Evolutionary conservation across 75 land plant species (phyloP).

Genomic region (Pinus taeda): DNA sequence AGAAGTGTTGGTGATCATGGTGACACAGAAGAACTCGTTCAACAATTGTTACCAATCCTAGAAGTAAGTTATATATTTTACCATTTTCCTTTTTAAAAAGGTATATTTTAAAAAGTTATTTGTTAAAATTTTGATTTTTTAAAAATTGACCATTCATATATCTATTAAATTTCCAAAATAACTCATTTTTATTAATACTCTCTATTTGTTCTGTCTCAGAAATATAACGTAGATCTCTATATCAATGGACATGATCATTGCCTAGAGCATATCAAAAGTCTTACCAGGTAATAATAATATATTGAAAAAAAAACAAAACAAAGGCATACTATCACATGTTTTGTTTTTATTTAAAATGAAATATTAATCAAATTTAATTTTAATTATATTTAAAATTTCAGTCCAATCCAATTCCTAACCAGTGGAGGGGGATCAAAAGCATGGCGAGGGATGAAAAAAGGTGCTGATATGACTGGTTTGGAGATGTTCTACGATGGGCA

Average conservation of each 20-base stretch:
- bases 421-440: constrained; percentile 31
- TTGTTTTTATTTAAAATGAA: too few relatives aligned
- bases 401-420: constrained; percentile 17
- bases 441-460: constrained; percentile 13
- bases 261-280: constrained; percentile 73
- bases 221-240: constrained; percentile 58
- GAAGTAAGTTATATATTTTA: constrained; percentile 27
- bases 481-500: constrained; percentile 30
- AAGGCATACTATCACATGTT: too few relatives aligned
- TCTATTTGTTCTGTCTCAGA: too few relatives aligned
- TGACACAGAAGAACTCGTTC: constrained; percentile 55
- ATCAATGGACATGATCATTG: constrained; percentile 98
- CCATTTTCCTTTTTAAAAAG: too few relatives aligned
- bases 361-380: too few relatives aligned
- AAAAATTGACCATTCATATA: too few relatives aligned
- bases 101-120: too few relatives aligned
- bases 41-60: constrained; percentile 69
- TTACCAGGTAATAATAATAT: constrained; percentile 40
- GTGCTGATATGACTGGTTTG: constrained; percentile 13
- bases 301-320: too few relatives aligned
- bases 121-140: too few relatives aligned
- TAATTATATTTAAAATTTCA: neutral
- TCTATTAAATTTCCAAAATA: too few relatives aligned
- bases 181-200: too few relatives aligned
- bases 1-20: constrained; percentile 87